A percentile compares a stretch with the other conserved stretches of the same genome.
phyloP scores from a whole-genome alignment of 2,329 filamentous ascomycete genomes.

The Aspergillus eucalypticola region DNA sequence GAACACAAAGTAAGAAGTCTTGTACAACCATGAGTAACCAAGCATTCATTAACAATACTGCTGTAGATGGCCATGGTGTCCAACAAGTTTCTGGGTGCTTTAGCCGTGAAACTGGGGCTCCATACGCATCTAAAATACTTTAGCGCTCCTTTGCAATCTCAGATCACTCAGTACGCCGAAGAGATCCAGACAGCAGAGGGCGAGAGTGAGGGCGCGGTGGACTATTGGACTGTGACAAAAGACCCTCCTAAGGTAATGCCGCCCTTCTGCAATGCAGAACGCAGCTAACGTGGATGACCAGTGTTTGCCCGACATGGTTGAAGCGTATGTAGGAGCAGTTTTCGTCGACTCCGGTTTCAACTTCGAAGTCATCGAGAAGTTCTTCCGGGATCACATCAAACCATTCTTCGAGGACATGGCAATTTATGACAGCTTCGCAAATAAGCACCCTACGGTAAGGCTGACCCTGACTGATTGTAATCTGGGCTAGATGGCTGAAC shows the following conservation, averaged over 20 bases:
- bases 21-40: neutral
- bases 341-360: constrained; percentile 88
- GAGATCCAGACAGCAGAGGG: constrained; percentile 36
- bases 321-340: constrained; percentile 84
- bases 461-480: neutral
- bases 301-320: constrained; percentile 80
- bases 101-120: constrained; percentile 76
- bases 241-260: constrained; percentile 46
- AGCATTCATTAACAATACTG: constrained; percentile 12
- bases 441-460: constrained; percentile 72
- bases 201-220: constrained; percentile 35
- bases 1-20: constrained; percentile 71
- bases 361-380: constrained; percentile 69
- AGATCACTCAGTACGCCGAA: constrained; percentile 53
- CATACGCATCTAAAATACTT: constrained; percentile 67
- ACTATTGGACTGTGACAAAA: constrained; percentile 46
- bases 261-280: neutral
- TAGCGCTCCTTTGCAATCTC: constrained; percentile 39
- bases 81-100: constrained; percentile 85
- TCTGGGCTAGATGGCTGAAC: constrained; percentile 2
- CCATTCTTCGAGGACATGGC: constrained; percentile 83
- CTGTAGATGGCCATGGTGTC: constrained; percentile 88
- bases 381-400: constrained; percentile 73
- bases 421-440: constrained; percentile 83
- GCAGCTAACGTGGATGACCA: constrained; percentile 21